Evolutionary conservation across 2,329 filamentous ascomycete genomes (phyloP).

Genomic region (Fusarium annulatum): DNA sequence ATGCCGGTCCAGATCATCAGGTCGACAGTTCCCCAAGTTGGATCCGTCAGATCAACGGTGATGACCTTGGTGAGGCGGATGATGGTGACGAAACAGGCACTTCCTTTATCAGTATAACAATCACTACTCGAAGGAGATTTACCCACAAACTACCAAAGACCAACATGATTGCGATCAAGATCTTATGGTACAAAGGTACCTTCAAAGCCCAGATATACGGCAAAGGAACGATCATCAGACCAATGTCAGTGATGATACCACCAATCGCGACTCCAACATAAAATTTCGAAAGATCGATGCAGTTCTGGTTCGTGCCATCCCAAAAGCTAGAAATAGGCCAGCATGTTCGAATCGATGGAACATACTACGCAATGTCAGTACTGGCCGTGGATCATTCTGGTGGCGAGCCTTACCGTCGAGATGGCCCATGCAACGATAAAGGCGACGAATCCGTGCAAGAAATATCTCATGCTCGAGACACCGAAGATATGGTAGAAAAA

Average conservation of each 20-base stretch:
- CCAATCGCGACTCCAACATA: slow-evolving; percentile 12
- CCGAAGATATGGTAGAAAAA: slow-evolving; percentile 1
- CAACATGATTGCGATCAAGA: slow-evolving; percentile 1
- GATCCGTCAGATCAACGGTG: background rate
- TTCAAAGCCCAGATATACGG: slow-evolving; percentile 4
- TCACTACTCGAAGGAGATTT: rapidly evolving
- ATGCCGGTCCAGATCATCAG: slow-evolving; percentile 7
- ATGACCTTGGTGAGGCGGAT: slow-evolving; percentile 7
- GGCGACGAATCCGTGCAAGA: background rate
- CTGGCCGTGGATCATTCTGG: rapidly evolving
- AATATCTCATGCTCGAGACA: slow-evolving; percentile 1
- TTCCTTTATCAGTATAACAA: rapidly evolving
- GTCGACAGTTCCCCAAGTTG: slow-evolving; percentile 7
- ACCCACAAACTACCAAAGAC: slow-evolving; percentile 14
- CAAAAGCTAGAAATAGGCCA: slow-evolving; percentile 4
- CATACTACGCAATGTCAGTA: background rate
- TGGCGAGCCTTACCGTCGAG: background rate
- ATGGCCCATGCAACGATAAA: slow-evolving; percentile 8
- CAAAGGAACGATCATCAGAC: background rate
- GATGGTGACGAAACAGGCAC: slow-evolving; percentile 2
- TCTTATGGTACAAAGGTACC: background rate
- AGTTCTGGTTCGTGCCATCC: slow-evolving; percentile 12
- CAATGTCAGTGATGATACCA: slow-evolving; percentile 6
- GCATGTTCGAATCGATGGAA: slow-evolving; percentile 11
- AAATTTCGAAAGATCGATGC: slow-evolving; percentile 11